These are phyloP conservation scores for Cudoniella acicularis DNA, from an alignment of 495 filamentous ascomycete genomes.

Conservation along the genomic window DNA sequence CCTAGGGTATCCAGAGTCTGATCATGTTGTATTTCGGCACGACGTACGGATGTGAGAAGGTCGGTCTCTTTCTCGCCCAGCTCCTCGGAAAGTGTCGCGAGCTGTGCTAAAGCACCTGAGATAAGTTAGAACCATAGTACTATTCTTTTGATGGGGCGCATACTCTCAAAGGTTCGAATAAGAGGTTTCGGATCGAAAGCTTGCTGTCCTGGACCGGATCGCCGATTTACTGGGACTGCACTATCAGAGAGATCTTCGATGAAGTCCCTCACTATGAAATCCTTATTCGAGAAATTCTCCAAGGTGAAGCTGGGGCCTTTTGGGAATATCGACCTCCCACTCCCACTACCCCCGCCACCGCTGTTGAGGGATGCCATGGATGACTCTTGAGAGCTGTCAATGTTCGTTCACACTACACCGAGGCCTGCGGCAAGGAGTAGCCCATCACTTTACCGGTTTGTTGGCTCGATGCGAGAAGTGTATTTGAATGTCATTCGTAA, in stretches of 20 bases:
- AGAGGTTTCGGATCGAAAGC: slow-evolving; percentile 97
- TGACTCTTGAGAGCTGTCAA: background rate
- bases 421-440: background rate
- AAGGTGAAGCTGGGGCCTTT: slow-evolving; percentile 77
- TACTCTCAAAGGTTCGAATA: slow-evolving; percentile 91
- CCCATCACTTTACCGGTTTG: background rate
- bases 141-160: slow-evolving; percentile 7
- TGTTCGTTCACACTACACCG: slow-evolving; percentile 19
- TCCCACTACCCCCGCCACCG: slow-evolving; percentile 34
- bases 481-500: background rate
- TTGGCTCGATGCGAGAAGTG: background rate
- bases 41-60: slow-evolving; percentile 78
- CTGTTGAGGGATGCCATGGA: slow-evolving; percentile 40
- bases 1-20: slow-evolving; percentile 82
- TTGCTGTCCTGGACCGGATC: slow-evolving; percentile 63
- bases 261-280: slow-evolving; percentile 98
- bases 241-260: slow-evolving; percentile 88
- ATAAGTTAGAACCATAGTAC: slow-evolving; percentile 21
- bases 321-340: slow-evolving; percentile 64
- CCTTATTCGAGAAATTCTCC: slow-evolving; percentile 83
- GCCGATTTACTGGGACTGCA: slow-evolving; percentile 68
- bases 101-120: slow-evolving; percentile 62
- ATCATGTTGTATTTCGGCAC: slow-evolving; percentile 88
- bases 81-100: slow-evolving; percentile 79
- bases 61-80: slow-evolving; percentile 86